Evolutionary conservation across 305 asterid species (phyloP), one percentile per base, ranked within the genome.

Genomic region (Solanum hybrid): DNA sequence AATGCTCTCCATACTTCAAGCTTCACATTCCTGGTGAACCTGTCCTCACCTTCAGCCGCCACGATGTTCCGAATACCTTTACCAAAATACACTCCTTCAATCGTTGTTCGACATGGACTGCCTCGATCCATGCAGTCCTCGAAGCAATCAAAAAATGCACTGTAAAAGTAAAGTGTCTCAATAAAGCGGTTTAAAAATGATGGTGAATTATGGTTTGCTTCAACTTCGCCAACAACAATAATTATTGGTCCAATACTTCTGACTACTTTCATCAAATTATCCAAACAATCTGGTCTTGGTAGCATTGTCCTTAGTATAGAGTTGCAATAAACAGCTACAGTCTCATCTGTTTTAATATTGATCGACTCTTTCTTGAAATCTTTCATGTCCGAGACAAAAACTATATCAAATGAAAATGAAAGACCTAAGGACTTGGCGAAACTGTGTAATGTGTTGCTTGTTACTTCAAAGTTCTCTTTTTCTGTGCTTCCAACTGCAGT

Each of bases 151-250:
- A 94, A 94, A 40, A 88, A 93, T 0, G 95, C 94, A 34, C 92
- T 88, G 85, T 91, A 93, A 67, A 90, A 94, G 88, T 93, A 33
- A 11, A 95, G 91, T 2, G 94, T 90, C 86, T 94, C 97, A 18
- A 80, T 90, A 90, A 95, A 95, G 16, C 96, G 93, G 88, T 92
- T 94, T 26, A 93, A 83, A 84, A 95, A 94, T 8, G 93, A 90
- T 13, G 94, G 94, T 5, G 97, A 94, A 90, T 95, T 95, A 79
- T 94, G 95, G 81, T 93, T 94, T 6, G 94, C 97, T 91, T 95
- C 96, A 6, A 94, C 96, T 90, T 95, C 97, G 26, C 82, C 36
- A 8, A 95, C 92, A 24, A 95, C 95, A 95, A 94, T 91, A 75
- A 93, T 36, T 67, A 80, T 91, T 67, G 96, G 96, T 87, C 89